Evolutionary conservation across 352 stramenopile species (phyloP), one percentile per base, ranked within the genome.

Genomic region (Aphanomyces cochlioides): DNA sequence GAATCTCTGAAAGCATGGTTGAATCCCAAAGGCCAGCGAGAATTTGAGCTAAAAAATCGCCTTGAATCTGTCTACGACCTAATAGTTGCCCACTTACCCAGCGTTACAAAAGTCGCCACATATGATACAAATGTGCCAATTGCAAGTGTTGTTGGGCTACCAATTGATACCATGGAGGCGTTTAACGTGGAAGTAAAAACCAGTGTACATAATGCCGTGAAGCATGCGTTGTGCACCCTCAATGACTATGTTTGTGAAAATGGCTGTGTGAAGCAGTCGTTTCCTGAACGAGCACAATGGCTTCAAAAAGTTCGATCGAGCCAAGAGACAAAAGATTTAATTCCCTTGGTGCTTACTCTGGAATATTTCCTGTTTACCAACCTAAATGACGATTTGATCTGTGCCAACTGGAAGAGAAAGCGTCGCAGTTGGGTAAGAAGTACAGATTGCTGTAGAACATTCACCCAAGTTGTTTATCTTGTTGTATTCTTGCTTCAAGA

Each of bases 341-440:
- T 12, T 19, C 17, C 17, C 8, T 8, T 93, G 59, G 83, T 89
- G 72, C 69, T 75, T 38, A 74, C 87, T 60, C 69, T 93, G 5
- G 85, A 93, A 74, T 79, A 78, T 50, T 80, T 74, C 7, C 78
- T 87, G 10, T 75, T 88, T 17, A 67, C 68, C 17, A 79, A 78
- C 4, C 74, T 73, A 34, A 77, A 75, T 13, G 77, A 79, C 40
- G 83, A 90, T 54, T 89, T 78, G 17, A 81, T 91, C 60, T 78
- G 82, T 54, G n/a, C 69, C 36, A 86, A 79, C n/a, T 93, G 86
- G 86, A 83, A 85, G 56, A 76, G 83, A 5, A 92, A 93, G 54
- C 79, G 86, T 53, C 84, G 84, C 47, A 83, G 90, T 56, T 92
- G 84, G 86, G 74, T 79, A n/a, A 72, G 89, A 37, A 82, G 78